These are phyloP conservation scores for Aspergillus haitiensis DNA, from an alignment of 495 filamentous ascomycete genomes.

Conservation along the genomic window DNA sequence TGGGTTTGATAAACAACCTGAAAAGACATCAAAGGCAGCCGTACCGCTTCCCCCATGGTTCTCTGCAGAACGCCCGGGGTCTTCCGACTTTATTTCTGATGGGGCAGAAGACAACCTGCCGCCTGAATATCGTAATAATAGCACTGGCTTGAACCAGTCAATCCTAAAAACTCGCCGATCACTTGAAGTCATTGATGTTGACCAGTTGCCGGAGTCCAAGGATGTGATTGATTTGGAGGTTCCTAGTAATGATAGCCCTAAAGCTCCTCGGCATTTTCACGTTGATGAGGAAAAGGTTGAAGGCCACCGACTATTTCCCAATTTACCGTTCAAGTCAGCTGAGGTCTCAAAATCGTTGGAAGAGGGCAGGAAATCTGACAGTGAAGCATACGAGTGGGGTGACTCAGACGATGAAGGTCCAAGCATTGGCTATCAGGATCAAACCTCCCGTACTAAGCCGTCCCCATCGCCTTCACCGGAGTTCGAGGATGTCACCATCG, in stretches of 20 bases:
- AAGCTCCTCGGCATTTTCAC: not conserved
- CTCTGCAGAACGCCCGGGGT: slow-evolving; percentile 31
- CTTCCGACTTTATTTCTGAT: slow-evolving; percentile 38
- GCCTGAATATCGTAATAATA: slow-evolving; percentile 24
- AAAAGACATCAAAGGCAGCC: slow-evolving; percentile 50
- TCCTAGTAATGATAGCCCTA: slow-evolving; percentile 24
- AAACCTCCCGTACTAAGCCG: slow-evolving; percentile 8
- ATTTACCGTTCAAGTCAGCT: not conserved
- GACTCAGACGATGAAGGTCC: slow-evolving; percentile 14
- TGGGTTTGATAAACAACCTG: slow-evolving; percentile 62
- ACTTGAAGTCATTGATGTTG: slow-evolving; percentile 49
- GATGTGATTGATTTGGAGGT: slow-evolving; percentile 48
- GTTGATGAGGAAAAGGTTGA: not conserved
- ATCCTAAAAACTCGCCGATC: slow-evolving; percentile 44
- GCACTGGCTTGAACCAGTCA: slow-evolving; percentile 35
- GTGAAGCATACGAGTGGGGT: slow-evolving; percentile 1
- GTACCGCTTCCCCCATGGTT: slow-evolving; percentile 88
- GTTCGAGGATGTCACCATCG: slow-evolving; percentile 50
- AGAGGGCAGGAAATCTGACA: not conserved
- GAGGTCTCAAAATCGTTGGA: not conserved
- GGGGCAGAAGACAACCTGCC: slow-evolving; percentile 26
- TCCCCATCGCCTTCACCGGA: slow-evolving; percentile 49
- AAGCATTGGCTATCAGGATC: not conserved
- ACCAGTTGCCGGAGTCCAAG: slow-evolving; percentile 32
- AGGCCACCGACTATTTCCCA: too few species aligned